Percentiles rank a stretch among this genome's conserved stretches.
Evolutionary conservation across 2,329 filamentous ascomycete species (phyloP).

Genomic region (Neonectria sp.): DNA sequence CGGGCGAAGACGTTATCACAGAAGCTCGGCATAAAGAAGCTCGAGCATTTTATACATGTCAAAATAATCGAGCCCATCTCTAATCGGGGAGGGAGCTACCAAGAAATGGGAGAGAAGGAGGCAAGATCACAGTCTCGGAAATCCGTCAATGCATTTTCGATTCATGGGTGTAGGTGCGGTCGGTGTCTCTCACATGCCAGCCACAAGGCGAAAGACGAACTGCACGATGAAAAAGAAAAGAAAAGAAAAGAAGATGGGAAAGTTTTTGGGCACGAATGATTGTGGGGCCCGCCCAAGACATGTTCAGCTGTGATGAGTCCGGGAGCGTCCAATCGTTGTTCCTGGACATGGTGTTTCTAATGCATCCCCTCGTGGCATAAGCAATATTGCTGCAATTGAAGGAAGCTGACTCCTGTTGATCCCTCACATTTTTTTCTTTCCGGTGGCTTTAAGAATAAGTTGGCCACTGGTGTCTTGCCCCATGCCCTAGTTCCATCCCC

Average conservation of each 20-base stretch:
- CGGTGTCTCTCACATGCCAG: not conserved
- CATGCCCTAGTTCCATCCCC: not conserved
- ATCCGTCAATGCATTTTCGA: not conserved
- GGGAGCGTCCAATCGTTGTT: not conserved
- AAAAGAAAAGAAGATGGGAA: not conserved
- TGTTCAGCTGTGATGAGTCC: not conserved
- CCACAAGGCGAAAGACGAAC: not conserved
- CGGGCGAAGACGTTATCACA: not conserved
- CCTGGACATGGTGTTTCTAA: not conserved
- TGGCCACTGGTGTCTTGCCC: not conserved
- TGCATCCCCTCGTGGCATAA: not conserved
- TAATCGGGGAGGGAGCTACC: too few relatives aligned
- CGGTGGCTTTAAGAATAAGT: not conserved
- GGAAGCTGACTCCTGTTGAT: not conserved
- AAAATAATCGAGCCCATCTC: not conserved
- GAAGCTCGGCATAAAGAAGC: not conserved
- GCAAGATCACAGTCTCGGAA: not conserved
- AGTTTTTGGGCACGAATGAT: not conserved
- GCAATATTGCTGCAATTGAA: not conserved
- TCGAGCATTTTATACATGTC: not conserved
- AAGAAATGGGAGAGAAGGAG: not conserved
- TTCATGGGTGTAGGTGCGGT: not conserved
- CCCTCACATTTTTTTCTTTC: not conserved
- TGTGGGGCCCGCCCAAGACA: not conserved
- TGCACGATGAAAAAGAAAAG: not conserved